A percentile compares a stretch with the other conserved stretches of the same genome.
These are phyloP conservation scores for Micractinium sp. DNA, from an alignment of 139 green algal species.

Conservation along the genomic window DNA sequence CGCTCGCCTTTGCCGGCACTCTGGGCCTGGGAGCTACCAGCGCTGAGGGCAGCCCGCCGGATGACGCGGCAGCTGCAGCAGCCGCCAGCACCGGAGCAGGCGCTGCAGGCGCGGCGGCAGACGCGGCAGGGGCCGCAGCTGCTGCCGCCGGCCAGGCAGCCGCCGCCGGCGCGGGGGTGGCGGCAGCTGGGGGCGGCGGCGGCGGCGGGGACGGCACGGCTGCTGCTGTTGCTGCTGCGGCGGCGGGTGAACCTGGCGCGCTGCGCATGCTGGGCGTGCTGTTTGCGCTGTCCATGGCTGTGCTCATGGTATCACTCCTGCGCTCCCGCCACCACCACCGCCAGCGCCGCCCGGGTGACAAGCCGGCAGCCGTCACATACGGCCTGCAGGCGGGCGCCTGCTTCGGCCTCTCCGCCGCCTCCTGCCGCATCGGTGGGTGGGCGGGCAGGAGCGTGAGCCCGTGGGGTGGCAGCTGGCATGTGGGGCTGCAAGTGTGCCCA, in stretches of 20 bases:
- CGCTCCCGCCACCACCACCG: slow-evolving; percentile 16
- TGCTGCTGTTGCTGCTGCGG: background rate
- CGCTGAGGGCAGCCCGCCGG: slow-evolving; percentile 13
- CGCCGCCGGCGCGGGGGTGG: slow-evolving; percentile 7
- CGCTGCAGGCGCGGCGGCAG: background rate
- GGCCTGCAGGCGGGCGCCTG: slow-evolving; percentile 80
- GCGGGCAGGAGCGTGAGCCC: background rate
- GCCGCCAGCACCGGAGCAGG: background rate
- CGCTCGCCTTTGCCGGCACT: slow-evolving; percentile 60
- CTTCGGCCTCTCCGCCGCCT: slow-evolving; percentile 82
- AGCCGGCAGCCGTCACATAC: slow-evolving; percentile 16
- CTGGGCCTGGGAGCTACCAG: slow-evolving; percentile 64
- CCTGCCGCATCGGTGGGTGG: slow-evolving; percentile 61
- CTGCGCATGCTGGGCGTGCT: slow-evolving; percentile 50
- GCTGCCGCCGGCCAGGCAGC: background rate
- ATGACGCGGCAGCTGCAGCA: no score
- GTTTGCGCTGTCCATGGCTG: slow-evolving; percentile 5
- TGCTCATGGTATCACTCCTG: slow-evolving; percentile 27
- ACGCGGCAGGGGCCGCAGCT: background rate
- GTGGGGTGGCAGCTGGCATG: background rate
- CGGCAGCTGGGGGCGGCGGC: background rate
- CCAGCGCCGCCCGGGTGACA: slow-evolving; percentile 23
- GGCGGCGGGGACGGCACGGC: no score
- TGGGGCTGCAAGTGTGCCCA: no score
- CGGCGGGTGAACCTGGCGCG: background rate